Evolutionary conservation across 257 asterid species (phyloP).

Genomic region (Solanum sitiens): DNA sequence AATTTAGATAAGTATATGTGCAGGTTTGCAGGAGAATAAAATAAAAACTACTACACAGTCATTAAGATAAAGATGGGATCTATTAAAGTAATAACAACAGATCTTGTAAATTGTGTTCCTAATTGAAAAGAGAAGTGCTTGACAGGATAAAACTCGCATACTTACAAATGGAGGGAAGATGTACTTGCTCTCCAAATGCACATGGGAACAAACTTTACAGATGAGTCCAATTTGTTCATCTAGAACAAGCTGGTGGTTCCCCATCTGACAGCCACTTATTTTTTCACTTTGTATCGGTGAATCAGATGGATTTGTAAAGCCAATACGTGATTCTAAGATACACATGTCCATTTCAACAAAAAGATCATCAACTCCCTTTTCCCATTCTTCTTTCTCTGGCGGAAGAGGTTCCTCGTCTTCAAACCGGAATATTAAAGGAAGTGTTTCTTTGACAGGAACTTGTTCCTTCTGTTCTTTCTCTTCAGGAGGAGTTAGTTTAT

Average conservation of each 20-base stretch:
- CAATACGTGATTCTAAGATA: slow-evolving; percentile 17
- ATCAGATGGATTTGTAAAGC: background rate
- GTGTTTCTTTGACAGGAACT: background rate
- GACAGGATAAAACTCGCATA: background rate
- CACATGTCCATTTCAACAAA: slow-evolving; percentile 41
- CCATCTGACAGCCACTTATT: slow-evolving; percentile 24
- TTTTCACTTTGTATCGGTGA: background rate
- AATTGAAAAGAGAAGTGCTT: background rate
- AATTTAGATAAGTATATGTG: background rate
- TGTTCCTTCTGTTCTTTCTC: background rate
- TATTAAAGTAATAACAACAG: background rate
- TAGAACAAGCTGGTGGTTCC: slow-evolving; percentile 34
- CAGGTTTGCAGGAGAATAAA: background rate
- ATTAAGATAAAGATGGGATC: background rate
- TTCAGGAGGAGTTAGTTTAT: background rate
- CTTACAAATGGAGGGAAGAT: slow-evolving; percentile 67
- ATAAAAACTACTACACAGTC: background rate
- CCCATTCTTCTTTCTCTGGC: slow-evolving; percentile 28
- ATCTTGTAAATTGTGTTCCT: background rate
- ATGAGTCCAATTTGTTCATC: slow-evolving; percentile 58
- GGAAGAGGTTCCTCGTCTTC: slow-evolving; percentile 28
- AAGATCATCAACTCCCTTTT: slow-evolving; percentile 37
- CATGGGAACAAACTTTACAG: slow-evolving; percentile 36
- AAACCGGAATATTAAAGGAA: slow-evolving; percentile 52
- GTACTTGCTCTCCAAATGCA: slow-evolving; percentile 42